These are phyloP conservation scores for Mimosa bimucronata DNA, from an alignment of 306 rosid genomes.

Conservation along the genomic window DNA sequence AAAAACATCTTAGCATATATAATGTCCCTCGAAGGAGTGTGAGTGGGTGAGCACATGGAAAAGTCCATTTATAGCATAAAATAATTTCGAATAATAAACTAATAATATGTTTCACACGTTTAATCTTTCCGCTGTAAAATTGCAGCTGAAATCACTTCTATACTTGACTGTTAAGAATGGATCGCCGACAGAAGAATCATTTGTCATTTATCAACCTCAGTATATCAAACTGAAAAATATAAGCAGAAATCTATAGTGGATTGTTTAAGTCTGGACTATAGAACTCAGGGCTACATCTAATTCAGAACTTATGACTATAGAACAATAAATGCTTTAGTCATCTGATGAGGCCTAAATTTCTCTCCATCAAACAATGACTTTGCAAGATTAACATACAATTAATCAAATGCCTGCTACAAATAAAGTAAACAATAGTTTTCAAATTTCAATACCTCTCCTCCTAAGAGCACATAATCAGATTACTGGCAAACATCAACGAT, in stretches of 20 bases:
- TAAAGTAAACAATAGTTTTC: neutral
- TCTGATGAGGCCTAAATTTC: neutral
- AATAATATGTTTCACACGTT: neutral
- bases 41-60: neutral
- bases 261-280: neutral
- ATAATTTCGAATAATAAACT: neutral
- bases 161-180: neutral
- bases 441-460: slow-evolving; percentile 80
- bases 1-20: too few species aligned
- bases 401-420: neutral
- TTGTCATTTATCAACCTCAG: neutral
- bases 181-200: neutral
- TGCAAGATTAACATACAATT: neutral
- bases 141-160: neutral
- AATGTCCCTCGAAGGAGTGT: neutral
- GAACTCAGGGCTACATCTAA: neutral
- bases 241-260: neutral
- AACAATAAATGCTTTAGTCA: neutral
- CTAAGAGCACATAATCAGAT: slow-evolving; percentile 80
- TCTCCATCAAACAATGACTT: neutral
- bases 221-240: neutral
- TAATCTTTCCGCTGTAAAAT: neutral
- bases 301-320: neutral
- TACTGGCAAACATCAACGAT: slow-evolving; percentile 85
- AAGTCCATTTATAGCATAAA: neutral